Evolutionary conservation across 192 early-diverging fungal species (phyloP), one percentile per base, ranked within the genome.

Genomic region (Coemansia sp.): DNA sequence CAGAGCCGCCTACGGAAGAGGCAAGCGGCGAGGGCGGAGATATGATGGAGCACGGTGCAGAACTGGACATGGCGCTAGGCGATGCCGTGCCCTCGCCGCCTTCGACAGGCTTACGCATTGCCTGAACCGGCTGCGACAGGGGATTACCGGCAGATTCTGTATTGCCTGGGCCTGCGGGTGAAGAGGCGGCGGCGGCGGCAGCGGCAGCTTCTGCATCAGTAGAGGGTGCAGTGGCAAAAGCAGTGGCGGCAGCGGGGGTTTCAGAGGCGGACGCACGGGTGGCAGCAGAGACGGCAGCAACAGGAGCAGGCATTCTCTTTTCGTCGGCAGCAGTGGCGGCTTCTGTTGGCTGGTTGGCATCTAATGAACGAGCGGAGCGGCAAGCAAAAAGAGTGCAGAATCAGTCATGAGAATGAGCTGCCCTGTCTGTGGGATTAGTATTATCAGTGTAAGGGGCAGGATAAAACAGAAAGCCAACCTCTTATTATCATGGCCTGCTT

Each of bases 11-110:
- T 16, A 61, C 29, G 8, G 39, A 63, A 7, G 55, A 31, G 31
- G n/a, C 66, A 56, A 35, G 74, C 67, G 31, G 73, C 30, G 26
- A 63, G 45, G 58, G 82, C 60, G 61, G 74, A 60, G 31, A 81
- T 71, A 64, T 51, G 30, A 28, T 58, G 16, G 71, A 63, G 31
- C 67, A 59, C 10, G 77, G 71, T 33, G 64, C 61, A 4, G 77
- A 79, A 58, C 33, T 64, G 12, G 71, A 67, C 28, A 45, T 57
- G 45, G 42, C 23, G 16, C 61, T 39, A 8, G 59, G 34, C 20
- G 40, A 45, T 25, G 56, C 48, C 26, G 48, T 46, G 12, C 10
- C 30, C 3, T 31, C 30, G 13, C 34, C 29, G 18, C 4, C 30
- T 5, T 15, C 55, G 8, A n/a, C 23, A 33, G 55, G 9, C 23